Base-by-base conservation (phyloP, 257 asterid genomes). In the Handroanthus guayacan region DNA sequence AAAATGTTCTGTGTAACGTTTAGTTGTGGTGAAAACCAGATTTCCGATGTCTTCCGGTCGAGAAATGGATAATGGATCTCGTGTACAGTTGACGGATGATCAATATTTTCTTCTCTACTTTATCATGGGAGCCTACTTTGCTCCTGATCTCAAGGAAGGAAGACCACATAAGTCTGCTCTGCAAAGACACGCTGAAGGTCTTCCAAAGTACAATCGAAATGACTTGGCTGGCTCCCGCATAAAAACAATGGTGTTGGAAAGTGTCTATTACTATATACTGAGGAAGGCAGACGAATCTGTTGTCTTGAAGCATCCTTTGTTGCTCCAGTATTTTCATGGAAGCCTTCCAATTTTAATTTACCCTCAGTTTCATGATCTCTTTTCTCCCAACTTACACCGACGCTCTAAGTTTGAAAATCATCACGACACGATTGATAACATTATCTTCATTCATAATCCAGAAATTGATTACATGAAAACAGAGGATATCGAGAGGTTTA, bases 81-180 rank as follows among this genome's bases (percentile, higher is more conserved):
- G 82, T 37, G 67, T 13, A 41, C 62, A 47, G 17, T 81, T 88
- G 41, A 87, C 93, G 36, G 89, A 80, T 18, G 89, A 90, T 85
- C 91, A 92, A 84, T 67, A 81, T 81, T 88, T 87, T 79, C 86
- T 92, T 71, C 83, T 92, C 61, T 72, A 78, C 82, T 73, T 86
- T 67, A 83, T 88, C 73, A 76, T 82, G 78, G 97, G 97, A 17
- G 48, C 84, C 79, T 91, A 86, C 67, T 88, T 91, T 74, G 97
- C 76, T 72, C 96, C 97, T 17, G 78, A 89, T 82, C 87, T 91
- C 54, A 87, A 73, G 65, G 76, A 56, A 11, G 86, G 69, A 71
- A 63, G 65, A 11, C 85, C 84, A 66, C 79, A 2, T 9, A 89
- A 82, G 64, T 83, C 96, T 3, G 81, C 84, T 48, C 78, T 88